Conservation (phyloP, 768 basidiomycete genomes). For the Neoboletus subvelutipes region DNA sequence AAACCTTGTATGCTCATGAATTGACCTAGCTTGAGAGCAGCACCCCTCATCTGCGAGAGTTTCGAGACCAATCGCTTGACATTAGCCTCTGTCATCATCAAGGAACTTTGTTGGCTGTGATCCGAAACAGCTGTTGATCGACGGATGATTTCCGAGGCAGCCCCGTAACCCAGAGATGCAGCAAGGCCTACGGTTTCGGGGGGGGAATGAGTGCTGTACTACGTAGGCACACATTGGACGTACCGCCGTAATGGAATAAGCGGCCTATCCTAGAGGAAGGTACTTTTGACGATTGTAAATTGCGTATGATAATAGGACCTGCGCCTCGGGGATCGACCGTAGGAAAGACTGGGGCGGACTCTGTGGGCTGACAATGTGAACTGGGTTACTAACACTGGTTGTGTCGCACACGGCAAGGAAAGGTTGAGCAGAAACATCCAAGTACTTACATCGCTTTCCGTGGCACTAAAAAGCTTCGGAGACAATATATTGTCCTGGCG, state of each 20-base stretch:
- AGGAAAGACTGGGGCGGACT: neutral
- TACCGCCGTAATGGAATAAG: conserved; percentile 93
- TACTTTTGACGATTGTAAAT: conserved; percentile 79
- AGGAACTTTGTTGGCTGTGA: conserved; percentile 39
- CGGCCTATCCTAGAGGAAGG: conserved; percentile 89
- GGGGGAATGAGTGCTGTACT: neutral
- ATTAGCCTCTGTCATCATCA: conserved; percentile 92
- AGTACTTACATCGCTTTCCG: conserved; percentile 7
- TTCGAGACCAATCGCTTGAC: conserved; percentile 87
- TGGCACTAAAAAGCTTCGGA: neutral
- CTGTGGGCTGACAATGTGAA: conserved; percentile 7
- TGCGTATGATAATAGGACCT: conserved; percentile 30
- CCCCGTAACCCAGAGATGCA: conserved; percentile 85
- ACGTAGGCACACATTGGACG: conserved; percentile 10
- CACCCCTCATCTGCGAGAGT: conserved; percentile 93
- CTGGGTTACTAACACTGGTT: neutral
- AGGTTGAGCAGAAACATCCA: neutral
- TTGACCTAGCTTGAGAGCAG: conserved; percentile 94
- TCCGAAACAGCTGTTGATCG: conserved; percentile 50
- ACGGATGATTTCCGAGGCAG: conserved; percentile 81
- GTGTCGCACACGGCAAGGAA: neutral
- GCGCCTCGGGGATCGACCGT: neutral
- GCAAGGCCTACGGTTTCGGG: conserved; percentile 69
- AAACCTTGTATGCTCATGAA: conserved; percentile 95
- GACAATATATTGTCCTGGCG: neutral